A percentile compares a stretch with the other conserved stretches of the same genome.
phyloP scores from a whole-genome alignment of 208 protist species.

The Strigomonas culicis region DNA sequence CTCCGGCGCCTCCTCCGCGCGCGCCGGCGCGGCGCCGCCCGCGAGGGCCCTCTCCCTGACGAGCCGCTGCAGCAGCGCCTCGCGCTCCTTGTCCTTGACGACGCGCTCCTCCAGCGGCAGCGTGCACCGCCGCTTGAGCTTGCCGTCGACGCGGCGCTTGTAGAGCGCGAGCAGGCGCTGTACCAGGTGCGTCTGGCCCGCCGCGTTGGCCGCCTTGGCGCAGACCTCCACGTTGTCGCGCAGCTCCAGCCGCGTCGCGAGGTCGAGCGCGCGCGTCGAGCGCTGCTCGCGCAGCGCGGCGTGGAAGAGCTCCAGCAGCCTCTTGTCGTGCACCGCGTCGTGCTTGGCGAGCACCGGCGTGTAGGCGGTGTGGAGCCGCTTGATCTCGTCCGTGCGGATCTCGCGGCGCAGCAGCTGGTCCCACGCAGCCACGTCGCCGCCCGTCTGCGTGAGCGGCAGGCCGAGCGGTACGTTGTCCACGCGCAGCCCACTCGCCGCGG shows the following conservation, averaged over 20 bases:
- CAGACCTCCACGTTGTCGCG: constrained; percentile 74
- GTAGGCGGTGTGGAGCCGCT: constrained; percentile 69
- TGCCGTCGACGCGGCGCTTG: constrained; percentile 59
- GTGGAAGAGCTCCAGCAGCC: constrained; percentile 75
- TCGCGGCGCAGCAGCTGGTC: constrained; percentile 67
- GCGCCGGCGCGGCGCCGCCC: background rate
- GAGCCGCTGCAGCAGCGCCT: constrained; percentile 64
- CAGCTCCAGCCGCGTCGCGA: constrained; percentile 77
- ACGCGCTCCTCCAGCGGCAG: constrained; percentile 62
- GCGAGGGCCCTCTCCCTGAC: background rate
- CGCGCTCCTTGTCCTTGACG: constrained; percentile 56
- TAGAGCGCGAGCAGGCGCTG: constrained; percentile 67
- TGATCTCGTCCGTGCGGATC: constrained; percentile 75
- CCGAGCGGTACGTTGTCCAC: constrained; percentile 60
- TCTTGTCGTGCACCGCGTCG: constrained; percentile 75
- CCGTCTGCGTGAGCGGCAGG: constrained; percentile 51
- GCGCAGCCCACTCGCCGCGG: constrained; percentile 56
- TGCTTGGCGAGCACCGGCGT: constrained; percentile 56
- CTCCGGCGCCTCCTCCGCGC: background rate
- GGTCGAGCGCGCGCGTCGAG: constrained; percentile 68
- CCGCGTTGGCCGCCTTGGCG: constrained; percentile 55
- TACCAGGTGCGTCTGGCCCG: constrained; percentile 57
- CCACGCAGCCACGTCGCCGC: constrained; percentile 36
- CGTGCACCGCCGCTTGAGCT: constrained; percentile 52
- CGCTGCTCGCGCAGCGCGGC: constrained; percentile 58